Evolutionary conservation across 1,139 yeast genomes (phyloP).

Genomic region (Blastobotrys ciferrii): DNA sequence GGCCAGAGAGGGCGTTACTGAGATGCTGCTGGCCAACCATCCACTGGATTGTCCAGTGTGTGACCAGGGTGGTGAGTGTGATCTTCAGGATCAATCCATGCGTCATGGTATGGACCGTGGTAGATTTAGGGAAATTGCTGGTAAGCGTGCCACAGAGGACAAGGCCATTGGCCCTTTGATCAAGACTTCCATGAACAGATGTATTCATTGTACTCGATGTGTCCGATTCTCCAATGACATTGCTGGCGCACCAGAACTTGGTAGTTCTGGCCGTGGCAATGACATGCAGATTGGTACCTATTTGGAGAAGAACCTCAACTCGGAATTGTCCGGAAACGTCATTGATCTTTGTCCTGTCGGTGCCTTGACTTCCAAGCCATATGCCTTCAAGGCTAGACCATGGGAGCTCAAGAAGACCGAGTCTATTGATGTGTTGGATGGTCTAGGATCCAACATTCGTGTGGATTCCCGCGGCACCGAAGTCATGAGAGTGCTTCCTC

Average conservation of each 20-base stretch:
- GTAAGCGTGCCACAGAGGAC: conserved; percentile 89
- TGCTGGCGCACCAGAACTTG: conserved; percentile 91
- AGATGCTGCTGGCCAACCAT: conserved; percentile 83
- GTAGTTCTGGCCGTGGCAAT: conserved; percentile 87
- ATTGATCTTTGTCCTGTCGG: conserved; percentile 92
- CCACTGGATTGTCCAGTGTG: conserved; percentile 92
- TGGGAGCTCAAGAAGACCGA: conserved; percentile 94
- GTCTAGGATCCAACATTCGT: conserved; percentile 76
- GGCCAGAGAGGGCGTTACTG: conserved; percentile 90
- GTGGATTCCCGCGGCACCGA: conserved; percentile 87
- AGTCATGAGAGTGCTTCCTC: conserved; percentile 84
- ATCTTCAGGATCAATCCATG: conserved; percentile 82
- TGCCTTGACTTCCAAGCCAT: conserved; percentile 86
- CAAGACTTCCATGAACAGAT: conserved; percentile 89
- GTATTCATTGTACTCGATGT: conserved; percentile 92
- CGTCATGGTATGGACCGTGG: conserved; percentile 88
- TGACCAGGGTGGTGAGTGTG: conserved; percentile 96
- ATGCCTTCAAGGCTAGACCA: conserved; percentile 88
- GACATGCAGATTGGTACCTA: conserved; percentile 92
- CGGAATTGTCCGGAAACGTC: conserved; percentile 85
- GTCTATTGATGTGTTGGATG: conserved; percentile 83
- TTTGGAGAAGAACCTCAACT: conserved; percentile 77
- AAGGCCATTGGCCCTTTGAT: conserved; percentile 88
- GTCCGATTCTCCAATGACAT: conserved; percentile 87
- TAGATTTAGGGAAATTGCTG: conserved; percentile 74